These are phyloP conservation scores for Colletotrichum tabaci DNA, from an alignment of 2,329 filamentous ascomycete genomes.

Conservation along the genomic window DNA sequence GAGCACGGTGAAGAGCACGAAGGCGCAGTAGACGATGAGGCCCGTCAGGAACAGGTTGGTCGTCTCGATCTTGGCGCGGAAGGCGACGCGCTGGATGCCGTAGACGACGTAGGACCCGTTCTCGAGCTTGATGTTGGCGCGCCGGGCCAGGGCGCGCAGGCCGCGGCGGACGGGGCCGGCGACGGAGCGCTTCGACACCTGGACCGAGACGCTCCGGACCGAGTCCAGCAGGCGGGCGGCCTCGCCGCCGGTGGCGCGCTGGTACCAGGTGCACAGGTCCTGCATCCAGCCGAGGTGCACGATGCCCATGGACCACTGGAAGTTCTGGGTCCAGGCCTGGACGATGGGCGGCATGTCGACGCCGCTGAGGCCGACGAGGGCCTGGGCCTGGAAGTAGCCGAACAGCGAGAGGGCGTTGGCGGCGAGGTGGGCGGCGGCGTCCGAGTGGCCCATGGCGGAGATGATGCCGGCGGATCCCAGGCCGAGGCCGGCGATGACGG, in stretches of 20 bases:
- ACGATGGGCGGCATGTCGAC: constrained; percentile 90
- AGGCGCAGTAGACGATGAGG: constrained; percentile 88
- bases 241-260: constrained; percentile 90
- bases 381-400: constrained; percentile 94
- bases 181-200: constrained; percentile 77
- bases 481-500: constrained; percentile 87
- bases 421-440: constrained; percentile 94
- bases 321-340: constrained; percentile 94
- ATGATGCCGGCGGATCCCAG: constrained; percentile 89
- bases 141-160: constrained; percentile 62
- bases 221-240: constrained; percentile 84
- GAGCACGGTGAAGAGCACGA: constrained; percentile 82
- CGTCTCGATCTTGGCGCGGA: constrained; percentile 85
- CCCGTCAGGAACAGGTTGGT: constrained; percentile 97
- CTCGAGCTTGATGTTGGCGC: constrained; percentile 66
- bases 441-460: constrained; percentile 91
- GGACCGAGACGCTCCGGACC: constrained; percentile 81
- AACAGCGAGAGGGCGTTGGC: constrained; percentile 94
- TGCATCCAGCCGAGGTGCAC: constrained; percentile 90
- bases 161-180: constrained; percentile 63
- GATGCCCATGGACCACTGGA: constrained; percentile 98
- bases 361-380: constrained; percentile 88
- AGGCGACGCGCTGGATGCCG: constrained; percentile 92
- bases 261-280: constrained; percentile 93
- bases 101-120: constrained; percentile 75